A percentile compares a stretch with the other conserved stretches of the same genome.
phyloP scores from a whole-genome alignment of 345 rosid genomes.

The Euphorbia lathyris region DNA sequence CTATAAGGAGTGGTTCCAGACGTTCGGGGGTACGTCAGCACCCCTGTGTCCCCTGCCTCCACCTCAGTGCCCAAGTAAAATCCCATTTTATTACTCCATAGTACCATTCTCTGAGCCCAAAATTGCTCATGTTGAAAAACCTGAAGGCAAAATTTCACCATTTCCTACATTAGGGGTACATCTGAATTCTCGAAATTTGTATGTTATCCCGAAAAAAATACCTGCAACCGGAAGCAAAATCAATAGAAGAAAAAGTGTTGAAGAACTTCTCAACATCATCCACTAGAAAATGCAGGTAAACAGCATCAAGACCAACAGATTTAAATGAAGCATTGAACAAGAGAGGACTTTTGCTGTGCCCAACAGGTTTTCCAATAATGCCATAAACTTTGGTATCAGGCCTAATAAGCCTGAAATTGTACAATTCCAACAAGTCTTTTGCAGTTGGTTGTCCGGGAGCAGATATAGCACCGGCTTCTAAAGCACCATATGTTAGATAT shows the following conservation, averaged over 20 bases:
- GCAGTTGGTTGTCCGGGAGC: constrained; percentile 60
- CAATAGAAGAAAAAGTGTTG: constrained; percentile 41
- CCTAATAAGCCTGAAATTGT: constrained; percentile 48
- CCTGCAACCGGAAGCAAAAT: constrained; percentile 54
- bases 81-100: too few species aligned
- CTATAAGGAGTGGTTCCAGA: too few species aligned
- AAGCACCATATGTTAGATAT: constrained; percentile 54
- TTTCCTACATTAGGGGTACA: too few species aligned
- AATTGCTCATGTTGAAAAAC: too few species aligned
- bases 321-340: constrained; percentile 50
- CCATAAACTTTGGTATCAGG: constrained; percentile 61
- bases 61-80: too few species aligned
- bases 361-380: constrained; percentile 59
- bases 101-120: too few species aligned
- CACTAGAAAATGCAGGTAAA: constrained; percentile 51
- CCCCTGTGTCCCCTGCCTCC: too few species aligned
- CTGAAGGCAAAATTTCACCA: too few species aligned
- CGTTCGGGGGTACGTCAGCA: too few species aligned
- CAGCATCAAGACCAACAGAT: constrained; percentile 46
- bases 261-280: constrained; percentile 48
- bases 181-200: too few species aligned
- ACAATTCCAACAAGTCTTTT: constrained; percentile 45
- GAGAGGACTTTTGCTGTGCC: constrained; percentile 65
- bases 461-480: constrained; percentile 43
- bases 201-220: constrained; percentile 9